Evolutionary conservation across 116 monocot species (phyloP).

Genomic region (Papilionanthe hybrid): DNA sequence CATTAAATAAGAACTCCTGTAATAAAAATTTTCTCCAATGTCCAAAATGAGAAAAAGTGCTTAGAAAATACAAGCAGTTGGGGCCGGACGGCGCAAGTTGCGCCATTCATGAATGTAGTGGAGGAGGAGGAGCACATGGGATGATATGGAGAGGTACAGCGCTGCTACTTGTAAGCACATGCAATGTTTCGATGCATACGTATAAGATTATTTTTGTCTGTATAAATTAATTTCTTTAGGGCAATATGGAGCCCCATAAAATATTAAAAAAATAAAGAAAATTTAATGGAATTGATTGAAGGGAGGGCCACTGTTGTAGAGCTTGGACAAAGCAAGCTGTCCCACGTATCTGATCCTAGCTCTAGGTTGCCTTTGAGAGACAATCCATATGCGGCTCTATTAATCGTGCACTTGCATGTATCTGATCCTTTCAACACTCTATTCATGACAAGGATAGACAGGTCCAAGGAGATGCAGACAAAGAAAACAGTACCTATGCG

Average conservation of each 20-base stretch:
- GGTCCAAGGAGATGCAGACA: background rate
- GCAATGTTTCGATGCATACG: background rate
- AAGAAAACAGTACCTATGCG: too few relatives aligned
- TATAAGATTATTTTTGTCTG: background rate
- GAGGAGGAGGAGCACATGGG: background rate
- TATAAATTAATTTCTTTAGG: background rate
- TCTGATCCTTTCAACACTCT: background rate
- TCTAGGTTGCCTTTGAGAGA: background rate
- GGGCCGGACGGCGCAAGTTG: background rate
- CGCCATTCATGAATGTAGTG: background rate
- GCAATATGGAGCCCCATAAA: background rate
- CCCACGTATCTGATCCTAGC: background rate
- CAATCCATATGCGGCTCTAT: background rate
- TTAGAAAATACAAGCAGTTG: too few relatives aligned
- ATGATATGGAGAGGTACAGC: background rate
- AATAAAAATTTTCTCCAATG: too few relatives aligned
- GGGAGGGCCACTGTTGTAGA: background rate
- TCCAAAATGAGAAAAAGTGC: too few relatives aligned
- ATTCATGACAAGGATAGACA: background rate
- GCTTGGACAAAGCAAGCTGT: too few relatives aligned
- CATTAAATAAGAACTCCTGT: too few relatives aligned
- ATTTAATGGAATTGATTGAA: background rate
- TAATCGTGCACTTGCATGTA: background rate
- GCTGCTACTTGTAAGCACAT: background rate
- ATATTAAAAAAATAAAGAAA: background rate